Base-by-base conservation (phyloP, 2,329 filamentous ascomycete species). In the Sarocladium strictum region DNA sequence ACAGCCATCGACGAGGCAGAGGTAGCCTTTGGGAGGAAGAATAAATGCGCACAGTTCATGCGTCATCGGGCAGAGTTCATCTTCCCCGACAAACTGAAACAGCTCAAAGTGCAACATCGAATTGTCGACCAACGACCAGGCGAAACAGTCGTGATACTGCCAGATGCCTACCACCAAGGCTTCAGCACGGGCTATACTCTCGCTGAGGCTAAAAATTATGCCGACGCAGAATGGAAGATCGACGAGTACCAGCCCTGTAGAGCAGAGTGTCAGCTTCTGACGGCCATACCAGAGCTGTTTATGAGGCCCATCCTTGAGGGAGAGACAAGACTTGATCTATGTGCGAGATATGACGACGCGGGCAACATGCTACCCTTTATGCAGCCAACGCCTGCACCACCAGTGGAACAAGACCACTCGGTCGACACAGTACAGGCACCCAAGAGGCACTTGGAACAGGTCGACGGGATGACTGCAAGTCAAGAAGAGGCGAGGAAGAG, bases 111-210 rank as follows among this genome's bases (percentile, higher is more conserved):
- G 7, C 69, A 69, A 0, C 69, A 64, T 54, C 67, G 69, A 11
- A 64, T 72, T 53, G 63, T 72, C 52, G 69, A 72, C 33, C 69
- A 72, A 53, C 64, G 68, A 1, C 68, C 69, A 5, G 69, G 69
- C 6, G 69, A 72, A 59, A 72, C 69, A 9, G 68, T 72, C 35
- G 69, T 72, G 35, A 68, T 72, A 43, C 58, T 72, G 7, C 69
- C 69, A 1, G 69, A 72, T 53, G 69, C 69, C 3, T 72, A 72
- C 50, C 69, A 72, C 54, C 68, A 72, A 56, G 69, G 69, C 2
- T 72, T 72, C 56, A 72, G 69, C 59, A 71, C 69, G n/a, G 69
- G 69, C 0, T 72, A 72, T 53, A 72, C 69, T 35, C 65, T 72
- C 45, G 69, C 69, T 3, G 69, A 72, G 55, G 69, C 69, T 35